A percentile compares a stretch with the other conserved stretches of the same genome.
Conservation (phyloP, 1,284 basidiomycete species). For the Pseudomicrostroma phylloplanum region DNA sequence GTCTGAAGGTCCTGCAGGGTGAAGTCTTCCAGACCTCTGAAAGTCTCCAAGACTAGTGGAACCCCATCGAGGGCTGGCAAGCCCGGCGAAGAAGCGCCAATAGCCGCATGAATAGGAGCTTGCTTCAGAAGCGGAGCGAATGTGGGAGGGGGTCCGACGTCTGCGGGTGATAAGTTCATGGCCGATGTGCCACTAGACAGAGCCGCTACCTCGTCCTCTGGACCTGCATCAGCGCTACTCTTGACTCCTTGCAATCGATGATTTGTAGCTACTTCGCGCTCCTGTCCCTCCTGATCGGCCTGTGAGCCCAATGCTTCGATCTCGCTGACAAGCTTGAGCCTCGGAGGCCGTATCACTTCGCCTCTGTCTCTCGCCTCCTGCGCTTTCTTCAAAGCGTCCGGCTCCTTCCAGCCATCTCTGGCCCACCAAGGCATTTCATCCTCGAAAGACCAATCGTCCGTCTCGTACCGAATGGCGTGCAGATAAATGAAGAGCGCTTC, state of each 20-base stretch:
- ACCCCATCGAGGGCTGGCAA: not conserved
- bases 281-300: no score
- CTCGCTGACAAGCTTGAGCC: not conserved
- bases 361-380: constrained; percentile 12
- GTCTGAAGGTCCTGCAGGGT: constrained; percentile 30
- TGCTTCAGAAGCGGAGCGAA: constrained; percentile 4
- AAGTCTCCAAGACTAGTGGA: constrained; percentile 15
- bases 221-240: not conserved
- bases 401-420: constrained; percentile 27
- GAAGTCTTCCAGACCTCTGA: constrained; percentile 41
- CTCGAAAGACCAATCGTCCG: constrained; percentile 45
- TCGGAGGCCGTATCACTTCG: constrained; percentile 7
- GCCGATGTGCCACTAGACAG: no score
- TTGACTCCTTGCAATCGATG: not conserved
- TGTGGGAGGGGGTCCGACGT: constrained; percentile 9
- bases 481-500: constrained; percentile 47
- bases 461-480: constrained; percentile 51
- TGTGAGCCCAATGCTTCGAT: not conserved
- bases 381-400: not conserved
- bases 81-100: no score
- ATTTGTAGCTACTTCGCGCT: not conserved
- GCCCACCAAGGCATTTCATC: constrained; percentile 50
- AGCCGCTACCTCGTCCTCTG: not conserved
- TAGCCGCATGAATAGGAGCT: no score
- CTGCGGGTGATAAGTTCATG: not conserved